Percentiles rank a stretch among this genome's conserved stretches.
Conservation (phyloP, 306 rosid genomes). For the Canavalia ensiformis region DNA sequence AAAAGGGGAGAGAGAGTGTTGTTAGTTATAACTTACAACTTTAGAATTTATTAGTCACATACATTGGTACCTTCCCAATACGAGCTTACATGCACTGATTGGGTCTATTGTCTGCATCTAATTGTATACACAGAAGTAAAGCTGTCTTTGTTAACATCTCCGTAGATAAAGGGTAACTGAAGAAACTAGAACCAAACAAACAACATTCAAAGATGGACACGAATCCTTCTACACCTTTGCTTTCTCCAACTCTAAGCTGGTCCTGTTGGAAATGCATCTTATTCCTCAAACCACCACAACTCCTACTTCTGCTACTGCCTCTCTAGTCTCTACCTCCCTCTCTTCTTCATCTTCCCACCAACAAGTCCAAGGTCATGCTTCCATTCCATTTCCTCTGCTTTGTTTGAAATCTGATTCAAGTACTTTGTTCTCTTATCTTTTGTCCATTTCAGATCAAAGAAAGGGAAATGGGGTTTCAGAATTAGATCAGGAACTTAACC, state of each 20-base stretch:
- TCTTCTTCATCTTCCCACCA: not conserved
- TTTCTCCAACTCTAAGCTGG: slow-evolving; percentile 50
- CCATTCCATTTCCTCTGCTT: slow-evolving; percentile 18
- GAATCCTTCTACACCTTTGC: slow-evolving; percentile 41
- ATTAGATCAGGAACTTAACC: slow-evolving; percentile 37
- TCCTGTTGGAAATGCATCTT: slow-evolving; percentile 33
- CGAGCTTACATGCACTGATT: slow-evolving; percentile 6
- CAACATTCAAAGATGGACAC: slow-evolving; percentile 52
- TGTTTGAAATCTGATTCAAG: slow-evolving; percentile 9
- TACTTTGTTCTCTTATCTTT: not conserved
- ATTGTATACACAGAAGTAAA: not conserved
- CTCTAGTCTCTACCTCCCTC: slow-evolving; percentile 38
- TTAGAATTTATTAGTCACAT: not conserved
- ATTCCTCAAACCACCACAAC: slow-evolving; percentile 29
- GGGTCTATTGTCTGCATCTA: not conserved
- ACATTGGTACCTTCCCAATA: not conserved
- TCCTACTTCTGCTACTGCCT: slow-evolving; percentile 40
- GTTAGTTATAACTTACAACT: not conserved
- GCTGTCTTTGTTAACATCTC: slow-evolving; percentile 45
- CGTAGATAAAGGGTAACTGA: slow-evolving; percentile 40
- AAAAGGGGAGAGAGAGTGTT: not conserved
- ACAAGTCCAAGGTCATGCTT: slow-evolving; percentile 55
- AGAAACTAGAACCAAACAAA: slow-evolving; percentile 46
- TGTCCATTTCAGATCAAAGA: not conserved
- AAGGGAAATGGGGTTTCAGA: not conserved